phyloP scores from a whole-genome alignment of 257 asterid species.

The Ocimum tenuiflorum region DNA sequence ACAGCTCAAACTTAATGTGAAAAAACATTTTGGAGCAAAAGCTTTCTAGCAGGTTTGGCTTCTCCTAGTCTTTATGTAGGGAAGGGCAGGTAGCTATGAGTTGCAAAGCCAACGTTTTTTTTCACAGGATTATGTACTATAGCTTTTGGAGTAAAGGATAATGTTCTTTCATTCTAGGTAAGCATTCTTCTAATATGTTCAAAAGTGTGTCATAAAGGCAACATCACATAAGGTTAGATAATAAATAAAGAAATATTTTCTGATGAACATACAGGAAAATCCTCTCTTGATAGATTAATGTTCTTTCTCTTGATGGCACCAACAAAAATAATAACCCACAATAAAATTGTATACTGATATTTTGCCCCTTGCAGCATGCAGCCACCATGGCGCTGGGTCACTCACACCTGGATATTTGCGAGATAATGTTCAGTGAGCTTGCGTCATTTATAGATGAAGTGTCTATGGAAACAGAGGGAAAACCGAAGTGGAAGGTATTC shows the following conservation, averaged over 20 bases:
- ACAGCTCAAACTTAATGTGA: not conserved
- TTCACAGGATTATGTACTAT: not conserved
- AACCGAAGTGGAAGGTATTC: constrained; percentile 97
- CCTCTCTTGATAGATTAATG: not conserved
- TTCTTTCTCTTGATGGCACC: not conserved
- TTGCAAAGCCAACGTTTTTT: constrained; percentile 2
- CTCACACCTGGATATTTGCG: constrained; percentile 94
- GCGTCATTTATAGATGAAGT: constrained; percentile 89
- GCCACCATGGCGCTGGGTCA: constrained; percentile 99
- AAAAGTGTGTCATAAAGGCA: not conserved
- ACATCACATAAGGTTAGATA: not conserved
- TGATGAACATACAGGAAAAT: too few species aligned
- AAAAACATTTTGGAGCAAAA: not conserved
- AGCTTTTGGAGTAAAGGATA: not conserved
- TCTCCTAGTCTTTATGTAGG: not conserved
- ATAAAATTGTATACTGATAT: constrained; percentile 8
- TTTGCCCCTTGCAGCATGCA: constrained; percentile 59
- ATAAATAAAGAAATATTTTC: too few species aligned
- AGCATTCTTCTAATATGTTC: not conserved
- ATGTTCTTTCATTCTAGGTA: not conserved
- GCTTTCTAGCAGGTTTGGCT: not conserved
- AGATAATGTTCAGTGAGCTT: constrained; percentile 95
- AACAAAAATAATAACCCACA: not conserved
- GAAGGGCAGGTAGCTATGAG: not conserved
- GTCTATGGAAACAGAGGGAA: constrained; percentile 90